phyloP scores from a whole-genome alignment of 352 stramenopile genomes.

The Pythium sukuiense region DNA sequence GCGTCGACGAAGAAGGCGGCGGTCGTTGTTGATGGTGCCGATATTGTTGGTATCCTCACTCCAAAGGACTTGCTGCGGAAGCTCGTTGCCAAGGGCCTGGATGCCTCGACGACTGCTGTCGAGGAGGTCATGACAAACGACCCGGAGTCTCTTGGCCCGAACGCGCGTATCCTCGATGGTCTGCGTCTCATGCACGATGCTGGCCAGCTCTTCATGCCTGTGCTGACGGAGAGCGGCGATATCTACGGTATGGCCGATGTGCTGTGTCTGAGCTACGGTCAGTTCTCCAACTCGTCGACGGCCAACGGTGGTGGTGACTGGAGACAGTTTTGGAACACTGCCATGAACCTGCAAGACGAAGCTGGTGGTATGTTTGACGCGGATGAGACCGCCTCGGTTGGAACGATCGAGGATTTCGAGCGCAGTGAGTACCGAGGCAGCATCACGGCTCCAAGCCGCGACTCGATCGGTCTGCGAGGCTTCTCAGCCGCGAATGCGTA shows the following conservation, averaged over 20 bases:
- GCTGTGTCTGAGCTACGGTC: constrained; percentile 84
- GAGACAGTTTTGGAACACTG: constrained; percentile 88
- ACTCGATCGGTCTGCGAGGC: constrained; percentile 33
- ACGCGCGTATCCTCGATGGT: constrained; percentile 81
- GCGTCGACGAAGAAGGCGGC: constrained; percentile 82
- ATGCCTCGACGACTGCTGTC: constrained; percentile 71
- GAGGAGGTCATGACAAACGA: constrained; percentile 87
- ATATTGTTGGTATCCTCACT: constrained; percentile 84
- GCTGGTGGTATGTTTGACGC: constrained; percentile 72
- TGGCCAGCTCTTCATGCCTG: constrained; percentile 83
- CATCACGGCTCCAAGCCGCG: constrained; percentile 30
- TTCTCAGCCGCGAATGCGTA: constrained; percentile 71
- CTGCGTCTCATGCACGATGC: constrained; percentile 86
- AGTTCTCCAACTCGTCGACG: constrained; percentile 83
- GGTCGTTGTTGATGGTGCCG: constrained; percentile 69
- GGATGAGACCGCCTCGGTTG: constrained; percentile 78
- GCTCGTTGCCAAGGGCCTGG: constrained; percentile 78
- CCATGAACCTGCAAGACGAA: constrained; percentile 86
- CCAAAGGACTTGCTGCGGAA: constrained; percentile 87
- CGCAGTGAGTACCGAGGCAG: constrained; percentile 70
- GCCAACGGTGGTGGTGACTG: constrained; percentile 76
- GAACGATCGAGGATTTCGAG: constrained; percentile 90
- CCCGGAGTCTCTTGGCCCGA: constrained; percentile 69
- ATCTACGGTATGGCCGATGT: constrained; percentile 88
- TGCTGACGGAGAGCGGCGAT: constrained; percentile 72